phyloP scores from a whole-genome alignment of 1,284 basidiomycete genomes.

The Ustilago esculenta region DNA sequence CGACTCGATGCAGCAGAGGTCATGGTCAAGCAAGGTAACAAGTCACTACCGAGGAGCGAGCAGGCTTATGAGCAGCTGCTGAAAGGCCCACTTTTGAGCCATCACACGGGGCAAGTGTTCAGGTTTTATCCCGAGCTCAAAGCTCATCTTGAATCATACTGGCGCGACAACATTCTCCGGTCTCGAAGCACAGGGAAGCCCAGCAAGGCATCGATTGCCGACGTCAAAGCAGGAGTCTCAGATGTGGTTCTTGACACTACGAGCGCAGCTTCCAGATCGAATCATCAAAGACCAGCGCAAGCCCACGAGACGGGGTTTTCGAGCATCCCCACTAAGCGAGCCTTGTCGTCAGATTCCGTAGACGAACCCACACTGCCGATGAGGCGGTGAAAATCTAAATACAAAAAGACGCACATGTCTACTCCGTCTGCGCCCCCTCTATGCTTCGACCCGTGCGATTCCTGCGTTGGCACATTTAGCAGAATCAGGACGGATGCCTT shows the following conservation, averaged over 20 bases:
- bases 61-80: constrained; percentile 36
- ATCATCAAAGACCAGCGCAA: not conserved
- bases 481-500: too few relatives aligned
- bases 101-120: constrained; percentile 20
- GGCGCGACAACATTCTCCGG: constrained; percentile 9
- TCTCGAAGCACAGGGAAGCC: not conserved
- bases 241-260: not conserved
- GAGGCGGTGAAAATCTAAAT: not conserved
- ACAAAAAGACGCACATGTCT: too few relatives aligned
- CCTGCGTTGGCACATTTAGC: too few relatives aligned
- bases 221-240: not conserved
- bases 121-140: constrained; percentile 33
- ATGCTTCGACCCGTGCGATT: too few relatives aligned
- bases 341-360: constrained; percentile 15
- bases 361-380: constrained; percentile 21
- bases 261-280: not conserved
- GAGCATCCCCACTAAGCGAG: too few relatives aligned
- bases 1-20: constrained; percentile 72
- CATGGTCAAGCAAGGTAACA: constrained; percentile 6
- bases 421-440: too few relatives aligned
- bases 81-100: constrained; percentile 25
- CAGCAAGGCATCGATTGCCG: not conserved
- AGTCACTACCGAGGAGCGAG: constrained; percentile 16
- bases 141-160: constrained; percentile 29
- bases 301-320: constrained; percentile 9